Percentiles rank a stretch among this genome's conserved stretches.
Evolutionary conservation across 768 basidiomycete genomes (phyloP).

Genomic region (Leccinellum luteum): DNA sequence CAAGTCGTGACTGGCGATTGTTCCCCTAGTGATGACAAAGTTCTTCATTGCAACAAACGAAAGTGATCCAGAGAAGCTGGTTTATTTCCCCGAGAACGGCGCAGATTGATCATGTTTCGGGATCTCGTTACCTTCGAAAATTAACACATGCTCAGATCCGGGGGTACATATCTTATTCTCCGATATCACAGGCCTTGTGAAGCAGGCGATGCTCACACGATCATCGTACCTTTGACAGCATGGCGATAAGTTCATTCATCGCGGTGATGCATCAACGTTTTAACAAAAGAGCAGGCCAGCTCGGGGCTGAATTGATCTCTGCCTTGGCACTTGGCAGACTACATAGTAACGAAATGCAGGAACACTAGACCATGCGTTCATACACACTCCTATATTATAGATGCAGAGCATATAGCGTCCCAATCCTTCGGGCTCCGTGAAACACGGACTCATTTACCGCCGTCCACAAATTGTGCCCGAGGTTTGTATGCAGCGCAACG

Average conservation of each 20-base stretch:
- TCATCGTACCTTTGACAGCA: conserved; percentile 37
- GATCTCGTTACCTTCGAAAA: not conserved
- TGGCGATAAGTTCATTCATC: conserved; percentile 38
- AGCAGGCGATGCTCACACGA: conserved; percentile 37
- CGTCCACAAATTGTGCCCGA: not conserved
- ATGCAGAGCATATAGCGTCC: not conserved
- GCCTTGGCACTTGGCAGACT: conserved; percentile 34
- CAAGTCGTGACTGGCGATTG: too few species aligned
- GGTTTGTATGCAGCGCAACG: not conserved
- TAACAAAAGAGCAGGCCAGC: conserved; percentile 34
- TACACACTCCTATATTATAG: conserved; percentile 2
- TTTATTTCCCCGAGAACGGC: too few species aligned
- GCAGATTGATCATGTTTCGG: too few species aligned
- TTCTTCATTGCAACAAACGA: not conserved
- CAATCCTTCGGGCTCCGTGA: conserved; percentile 11
- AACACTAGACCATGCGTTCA: not conserved
- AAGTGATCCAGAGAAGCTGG: too few species aligned
- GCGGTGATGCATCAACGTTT: conserved; percentile 41
- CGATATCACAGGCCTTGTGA: conserved; percentile 40
- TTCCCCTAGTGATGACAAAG: too few species aligned
- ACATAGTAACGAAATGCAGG: conserved; percentile 9
- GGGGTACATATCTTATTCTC: conserved; percentile 37
- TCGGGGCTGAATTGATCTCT: conserved; percentile 32
- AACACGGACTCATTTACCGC: conserved; percentile 1
- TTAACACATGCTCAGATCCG: conserved; percentile 34